Percentiles rank a stretch among this genome's conserved stretches.
Evolutionary conservation across 805 yeast genomes (phyloP).

Genomic region (Cyberlindnera nakhonratchasimensis): DNA sequence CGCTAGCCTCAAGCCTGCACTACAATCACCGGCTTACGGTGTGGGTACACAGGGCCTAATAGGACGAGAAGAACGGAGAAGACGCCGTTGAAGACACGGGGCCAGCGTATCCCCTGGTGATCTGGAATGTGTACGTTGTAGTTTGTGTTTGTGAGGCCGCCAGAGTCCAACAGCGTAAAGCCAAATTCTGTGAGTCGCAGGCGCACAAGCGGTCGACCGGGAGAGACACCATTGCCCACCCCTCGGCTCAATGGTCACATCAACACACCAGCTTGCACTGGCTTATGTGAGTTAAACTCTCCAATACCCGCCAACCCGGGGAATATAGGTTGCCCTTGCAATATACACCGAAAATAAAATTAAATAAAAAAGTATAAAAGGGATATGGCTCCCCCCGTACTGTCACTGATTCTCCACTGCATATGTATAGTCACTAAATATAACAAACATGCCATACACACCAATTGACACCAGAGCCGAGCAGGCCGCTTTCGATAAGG

Average conservation of each 20-base stretch:
- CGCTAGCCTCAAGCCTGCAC: no score
- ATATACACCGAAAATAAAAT: not conserved
- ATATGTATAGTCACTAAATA: not conserved
- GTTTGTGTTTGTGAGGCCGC: no score
- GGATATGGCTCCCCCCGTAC: not conserved
- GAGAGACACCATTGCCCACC: no score
- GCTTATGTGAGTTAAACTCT: no score
- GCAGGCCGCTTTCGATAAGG: conserved; percentile 32
- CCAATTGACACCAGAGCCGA: conserved; percentile 22
- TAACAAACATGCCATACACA: conserved; percentile 16
- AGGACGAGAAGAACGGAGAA: no score
- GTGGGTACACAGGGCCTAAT: no score
- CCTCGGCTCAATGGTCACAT: not conserved
- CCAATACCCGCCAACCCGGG: conserved; percentile 3
- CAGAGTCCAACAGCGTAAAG: no score
- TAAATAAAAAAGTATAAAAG: conserved; percentile 1
- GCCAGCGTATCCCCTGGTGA: no score
- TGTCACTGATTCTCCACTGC: not conserved
- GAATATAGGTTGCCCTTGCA: not conserved
- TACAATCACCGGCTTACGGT: no score
- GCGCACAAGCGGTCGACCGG: conserved; percentile 8
- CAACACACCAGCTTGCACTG: not conserved
- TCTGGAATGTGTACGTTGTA: no score
- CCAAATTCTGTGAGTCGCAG: no score
- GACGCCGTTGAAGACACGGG: no score